phyloP scores from a whole-genome alignment of 352 stramenopile genomes.

The Plasmopara halstedii region DNA sequence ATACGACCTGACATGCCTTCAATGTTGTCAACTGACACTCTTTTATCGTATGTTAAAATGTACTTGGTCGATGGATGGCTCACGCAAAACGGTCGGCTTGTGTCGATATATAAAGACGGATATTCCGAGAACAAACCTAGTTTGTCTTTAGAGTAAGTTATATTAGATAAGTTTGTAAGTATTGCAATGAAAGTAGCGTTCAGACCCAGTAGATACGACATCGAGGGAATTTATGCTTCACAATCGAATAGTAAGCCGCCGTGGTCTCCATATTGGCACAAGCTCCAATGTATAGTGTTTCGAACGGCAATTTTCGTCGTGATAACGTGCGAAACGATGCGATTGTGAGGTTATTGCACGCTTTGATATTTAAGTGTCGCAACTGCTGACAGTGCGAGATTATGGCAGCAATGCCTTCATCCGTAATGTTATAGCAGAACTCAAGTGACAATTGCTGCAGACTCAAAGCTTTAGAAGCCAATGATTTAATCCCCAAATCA shows the following conservation, averaged over 20 bases:
- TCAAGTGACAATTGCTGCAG: conserved; percentile 71
- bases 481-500: conserved; percentile 38
- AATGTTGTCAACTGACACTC: too few relatives aligned
- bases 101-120: conserved; percentile 22
- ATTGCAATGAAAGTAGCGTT: too few relatives aligned
- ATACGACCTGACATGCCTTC: conserved; percentile 51
- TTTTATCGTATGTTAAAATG: too few relatives aligned
- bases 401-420: conserved; percentile 49
- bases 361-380: conserved; percentile 77
- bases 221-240: conserved; percentile 57
- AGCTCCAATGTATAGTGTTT: conserved; percentile 57
- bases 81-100: conserved; percentile 7
- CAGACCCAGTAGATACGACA: conserved; percentile 59
- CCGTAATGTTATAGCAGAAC: conserved; percentile 85
- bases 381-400: conserved; percentile 43
- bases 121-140: neutral
- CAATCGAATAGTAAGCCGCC: conserved; percentile 40
- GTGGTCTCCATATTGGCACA: conserved; percentile 64
- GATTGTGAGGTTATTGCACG: conserved; percentile 74
- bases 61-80: neutral
- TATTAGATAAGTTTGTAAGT: too few relatives aligned
- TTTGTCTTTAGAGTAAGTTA: neutral
- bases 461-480: conserved; percentile 26
- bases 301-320: conserved; percentile 26
- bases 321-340: conserved; percentile 45